Evolutionary conservation across 2,329 filamentous ascomycete species (phyloP).

Genomic region (Lecanosticta acicola): DNA sequence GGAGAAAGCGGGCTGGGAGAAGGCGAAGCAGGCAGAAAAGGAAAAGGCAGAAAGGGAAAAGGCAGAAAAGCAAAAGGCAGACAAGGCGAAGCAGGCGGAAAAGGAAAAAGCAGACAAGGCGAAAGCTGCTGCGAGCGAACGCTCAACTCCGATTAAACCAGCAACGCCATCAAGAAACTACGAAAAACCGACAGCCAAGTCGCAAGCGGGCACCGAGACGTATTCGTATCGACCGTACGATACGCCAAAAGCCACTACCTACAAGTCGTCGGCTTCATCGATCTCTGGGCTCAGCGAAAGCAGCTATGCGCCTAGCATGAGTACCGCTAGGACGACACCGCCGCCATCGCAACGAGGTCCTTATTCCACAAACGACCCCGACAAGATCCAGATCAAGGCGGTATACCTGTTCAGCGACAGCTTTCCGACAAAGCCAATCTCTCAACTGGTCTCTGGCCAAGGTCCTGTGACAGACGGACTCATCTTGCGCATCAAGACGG

Average conservation of each 20-base stretch:
- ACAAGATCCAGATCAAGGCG: slow-evolving; percentile 92
- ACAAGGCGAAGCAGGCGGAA: slow-evolving; percentile 11
- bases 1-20: slow-evolving; percentile 39
- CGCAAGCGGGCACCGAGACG: slow-evolving; percentile 57
- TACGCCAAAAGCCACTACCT: slow-evolving; percentile 43
- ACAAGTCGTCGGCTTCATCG: slow-evolving; percentile 34
- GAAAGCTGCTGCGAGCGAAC: slow-evolving; percentile 29
- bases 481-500: slow-evolving; percentile 84
- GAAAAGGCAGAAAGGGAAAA: slow-evolving; percentile 22
- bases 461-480: slow-evolving; percentile 86
- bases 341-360: slow-evolving; percentile 69
- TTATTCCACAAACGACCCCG: slow-evolving; percentile 82
- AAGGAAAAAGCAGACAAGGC: slow-evolving; percentile 20
- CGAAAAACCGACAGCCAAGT: slow-evolving; percentile 50
- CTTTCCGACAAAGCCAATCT: slow-evolving; percentile 82
- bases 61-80: no score
- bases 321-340: slow-evolving; percentile 76
- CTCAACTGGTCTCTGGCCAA: slow-evolving; percentile 78
- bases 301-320: slow-evolving; percentile 79
- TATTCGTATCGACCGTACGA: slow-evolving; percentile 32
- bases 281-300: slow-evolving; percentile 66
- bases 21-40: slow-evolving; percentile 28
- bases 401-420: slow-evolving; percentile 91
- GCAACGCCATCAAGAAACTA: slow-evolving; percentile 29
- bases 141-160: slow-evolving; percentile 10